phyloP scores from a whole-genome alignment of 2,329 filamentous ascomycete species.

The Cordyceps farinosa region DNA sequence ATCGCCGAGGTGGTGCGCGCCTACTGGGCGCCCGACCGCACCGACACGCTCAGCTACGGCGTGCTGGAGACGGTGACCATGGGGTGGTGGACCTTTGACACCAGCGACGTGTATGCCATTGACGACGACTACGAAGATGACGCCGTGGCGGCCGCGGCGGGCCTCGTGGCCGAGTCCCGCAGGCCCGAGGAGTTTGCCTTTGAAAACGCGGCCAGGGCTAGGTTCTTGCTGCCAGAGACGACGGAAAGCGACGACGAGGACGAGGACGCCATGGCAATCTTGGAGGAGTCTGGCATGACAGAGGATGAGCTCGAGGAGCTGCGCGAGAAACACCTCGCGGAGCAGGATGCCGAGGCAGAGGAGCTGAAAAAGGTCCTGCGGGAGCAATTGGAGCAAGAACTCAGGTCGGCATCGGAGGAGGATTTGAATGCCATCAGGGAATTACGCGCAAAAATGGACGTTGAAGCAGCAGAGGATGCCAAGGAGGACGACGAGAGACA shows the following conservation, averaged over 20 bases:
- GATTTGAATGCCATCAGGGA: not conserved
- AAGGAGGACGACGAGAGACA: not conserved
- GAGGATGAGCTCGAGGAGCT: not conserved
- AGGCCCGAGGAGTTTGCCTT: constrained; percentile 3
- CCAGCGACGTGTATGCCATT: not conserved
- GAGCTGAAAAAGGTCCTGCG: not conserved
- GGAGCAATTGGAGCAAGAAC: constrained; percentile 6
- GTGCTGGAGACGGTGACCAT: not conserved
- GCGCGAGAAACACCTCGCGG: not conserved
- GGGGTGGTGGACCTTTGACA: constrained; percentile 15
- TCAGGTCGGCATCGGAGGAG: not conserved
- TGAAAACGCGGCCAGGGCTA: not conserved
- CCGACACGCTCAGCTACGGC: constrained; percentile 7
- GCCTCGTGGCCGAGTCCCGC: not conserved
- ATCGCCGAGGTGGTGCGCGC: constrained; percentile 8
- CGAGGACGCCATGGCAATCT: not conserved
- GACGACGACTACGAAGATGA: constrained; percentile 3
- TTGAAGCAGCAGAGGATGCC: not conserved
- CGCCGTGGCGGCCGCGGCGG: not conserved
- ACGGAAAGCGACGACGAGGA: not conserved
- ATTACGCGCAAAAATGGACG: not conserved
- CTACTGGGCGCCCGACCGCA: constrained; percentile 8
- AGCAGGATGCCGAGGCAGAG: not conserved
- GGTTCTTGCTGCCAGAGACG: constrained; percentile 1
- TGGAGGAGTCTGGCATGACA: not conserved